Evolutionary conservation across 257 asterid species (phyloP).

Genomic region (Ligustrum vulgare): DNA sequence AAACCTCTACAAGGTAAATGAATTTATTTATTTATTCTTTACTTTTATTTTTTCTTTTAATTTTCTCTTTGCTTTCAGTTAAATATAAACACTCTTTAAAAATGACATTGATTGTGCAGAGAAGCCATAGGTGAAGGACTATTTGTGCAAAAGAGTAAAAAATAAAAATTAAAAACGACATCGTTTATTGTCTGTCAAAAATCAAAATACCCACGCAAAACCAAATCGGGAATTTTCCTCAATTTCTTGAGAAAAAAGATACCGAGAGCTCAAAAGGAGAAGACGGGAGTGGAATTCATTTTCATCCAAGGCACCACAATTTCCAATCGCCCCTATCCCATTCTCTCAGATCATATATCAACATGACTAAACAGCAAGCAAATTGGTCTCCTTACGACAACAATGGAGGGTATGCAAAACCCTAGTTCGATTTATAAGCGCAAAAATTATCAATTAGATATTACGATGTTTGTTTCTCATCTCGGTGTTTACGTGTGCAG

Average conservation of each 20-base stretch:
- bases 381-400: constrained; percentile 96
- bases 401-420: constrained; percentile 82
- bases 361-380: constrained; percentile 80
- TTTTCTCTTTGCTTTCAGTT: too few species aligned
- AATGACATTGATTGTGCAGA: too few species aligned
- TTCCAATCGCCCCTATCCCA: constrained; percentile 1
- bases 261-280: constrained; percentile 4
- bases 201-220: too few species aligned
- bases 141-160: too few species aligned
- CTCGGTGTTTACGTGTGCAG: constrained; percentile 37
- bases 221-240: not conserved
- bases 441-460: not conserved
- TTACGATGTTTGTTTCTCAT: constrained; percentile 3
- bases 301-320: constrained; percentile 8
- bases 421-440: constrained; percentile 24
- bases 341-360: constrained; percentile 23
- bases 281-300: constrained; percentile 16
- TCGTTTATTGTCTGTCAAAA: too few species aligned
- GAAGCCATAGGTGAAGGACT: too few species aligned
- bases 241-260: constrained; percentile 36
- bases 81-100: too few species aligned
- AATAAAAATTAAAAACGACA: too few species aligned
- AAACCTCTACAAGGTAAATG: too few species aligned
- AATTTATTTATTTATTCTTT: too few species aligned
- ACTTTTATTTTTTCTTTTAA: too few species aligned